Conservation (phyloP, 345 rosid genomes). For the Citrus maxima region DNA sequence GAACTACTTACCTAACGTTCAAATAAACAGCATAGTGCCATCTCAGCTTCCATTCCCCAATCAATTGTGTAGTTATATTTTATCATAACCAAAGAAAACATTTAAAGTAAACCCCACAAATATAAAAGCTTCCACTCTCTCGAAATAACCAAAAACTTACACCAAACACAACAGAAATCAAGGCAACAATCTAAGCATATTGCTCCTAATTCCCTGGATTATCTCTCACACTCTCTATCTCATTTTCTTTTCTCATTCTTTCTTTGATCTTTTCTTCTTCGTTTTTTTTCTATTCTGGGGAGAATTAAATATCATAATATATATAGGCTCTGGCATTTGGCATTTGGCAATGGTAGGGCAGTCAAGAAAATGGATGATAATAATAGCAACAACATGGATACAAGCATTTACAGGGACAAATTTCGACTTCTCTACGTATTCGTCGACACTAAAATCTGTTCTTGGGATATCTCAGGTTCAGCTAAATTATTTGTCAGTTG, state of each 20-base stretch:
- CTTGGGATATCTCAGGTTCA: conserved; percentile 72
- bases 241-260: neutral
- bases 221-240: neutral
- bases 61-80: neutral
- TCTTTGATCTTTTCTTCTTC: neutral
- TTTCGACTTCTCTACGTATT: conserved; percentile 78
- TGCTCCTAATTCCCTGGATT: neutral
- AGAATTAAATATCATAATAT: neutral
- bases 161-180: neutral
- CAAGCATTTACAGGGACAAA: conserved; percentile 84
- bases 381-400: conserved; percentile 65
- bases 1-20: too few species aligned
- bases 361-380: conserved; percentile 65
- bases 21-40: neutral
- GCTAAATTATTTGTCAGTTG: conserved; percentile 65
- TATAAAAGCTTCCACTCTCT: too few species aligned
- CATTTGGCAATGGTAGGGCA: conserved; percentile 39
- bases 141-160: too few species aligned
- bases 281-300: neutral
- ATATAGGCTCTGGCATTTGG: neutral
- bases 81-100: neutral
- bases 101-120: neutral
- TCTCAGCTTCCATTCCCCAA: neutral
- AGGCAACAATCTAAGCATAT: neutral
- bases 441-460: conserved; percentile 51